Evolutionary conservation across 352 stramenopile genomes (phyloP).

Genomic region (Phytophthora fragariae): DNA sequence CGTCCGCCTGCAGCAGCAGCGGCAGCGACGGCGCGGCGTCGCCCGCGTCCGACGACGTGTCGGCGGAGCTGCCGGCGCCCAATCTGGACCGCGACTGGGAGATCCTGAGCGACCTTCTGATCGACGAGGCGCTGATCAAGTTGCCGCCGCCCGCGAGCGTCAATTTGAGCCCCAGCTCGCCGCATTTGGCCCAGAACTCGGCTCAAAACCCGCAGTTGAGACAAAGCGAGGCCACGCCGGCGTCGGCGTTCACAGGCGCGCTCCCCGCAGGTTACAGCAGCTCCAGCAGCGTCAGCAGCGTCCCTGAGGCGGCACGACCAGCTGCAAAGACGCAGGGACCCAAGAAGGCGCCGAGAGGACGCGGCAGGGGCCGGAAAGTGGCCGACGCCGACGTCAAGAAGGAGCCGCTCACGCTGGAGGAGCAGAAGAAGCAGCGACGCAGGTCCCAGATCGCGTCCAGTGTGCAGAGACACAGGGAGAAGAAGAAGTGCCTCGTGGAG

Average conservation of each 20-base stretch:
- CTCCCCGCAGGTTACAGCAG: slow-evolving; percentile 21
- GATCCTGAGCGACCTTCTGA: slow-evolving; percentile 64
- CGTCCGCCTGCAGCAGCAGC: slow-evolving; percentile 27
- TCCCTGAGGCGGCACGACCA: neutral
- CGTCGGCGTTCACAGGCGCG: slow-evolving; percentile 21
- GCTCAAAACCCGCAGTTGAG: neutral
- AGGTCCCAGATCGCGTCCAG: slow-evolving; percentile 71
- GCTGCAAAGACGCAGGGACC: slow-evolving; percentile 2
- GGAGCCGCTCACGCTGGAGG: slow-evolving; percentile 46
- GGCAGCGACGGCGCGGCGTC: slow-evolving; percentile 23
- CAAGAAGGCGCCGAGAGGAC: slow-evolving; percentile 21
- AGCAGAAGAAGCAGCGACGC: slow-evolving; percentile 66
- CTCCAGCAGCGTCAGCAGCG: slow-evolving; percentile 12
- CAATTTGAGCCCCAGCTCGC: neutral
- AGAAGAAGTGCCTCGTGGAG: slow-evolving; percentile 65
- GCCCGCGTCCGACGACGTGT: slow-evolving; percentile 12
- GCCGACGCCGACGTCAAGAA: slow-evolving; percentile 10
- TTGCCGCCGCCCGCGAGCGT: slow-evolving; percentile 5
- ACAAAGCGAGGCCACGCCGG: slow-evolving; percentile 21
- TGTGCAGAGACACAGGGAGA: slow-evolving; percentile 74
- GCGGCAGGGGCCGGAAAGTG: slow-evolving; percentile 17
- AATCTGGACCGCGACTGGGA: slow-evolving; percentile 52
- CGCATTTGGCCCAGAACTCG: too few relatives aligned
- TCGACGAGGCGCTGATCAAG: slow-evolving; percentile 50
- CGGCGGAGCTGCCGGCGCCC: neutral